Conservation (phyloP, 441 rosid genomes). For the Erodium chrysanthum region DNA sequence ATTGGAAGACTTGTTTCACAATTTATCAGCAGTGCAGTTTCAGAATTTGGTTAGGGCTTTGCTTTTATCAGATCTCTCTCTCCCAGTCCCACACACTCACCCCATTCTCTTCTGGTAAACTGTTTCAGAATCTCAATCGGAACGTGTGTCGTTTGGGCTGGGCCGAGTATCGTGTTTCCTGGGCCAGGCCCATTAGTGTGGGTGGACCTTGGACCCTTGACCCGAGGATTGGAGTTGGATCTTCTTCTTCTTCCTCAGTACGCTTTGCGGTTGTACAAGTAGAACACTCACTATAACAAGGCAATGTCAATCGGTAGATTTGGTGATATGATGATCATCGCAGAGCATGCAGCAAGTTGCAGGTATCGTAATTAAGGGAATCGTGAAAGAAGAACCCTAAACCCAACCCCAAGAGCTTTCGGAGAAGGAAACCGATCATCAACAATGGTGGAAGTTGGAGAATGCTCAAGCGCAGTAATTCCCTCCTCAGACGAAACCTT, state of each 20-base stretch:
- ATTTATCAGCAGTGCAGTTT: not conserved
- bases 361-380: not conserved
- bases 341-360: not conserved
- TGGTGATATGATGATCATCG: not conserved
- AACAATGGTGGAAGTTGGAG: conserved; percentile 35
- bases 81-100: not conserved
- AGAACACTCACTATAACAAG: too few relatives aligned
- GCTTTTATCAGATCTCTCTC: conserved; percentile 2
- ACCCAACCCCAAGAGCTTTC: not conserved
- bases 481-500: conserved; percentile 20
- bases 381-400: conserved; percentile 2
- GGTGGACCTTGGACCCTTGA: not conserved
- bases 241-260: conserved; percentile 6
- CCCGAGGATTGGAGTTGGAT: not conserved
- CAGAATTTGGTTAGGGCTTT: not conserved
- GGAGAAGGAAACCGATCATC: not conserved
- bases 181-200: not conserved
- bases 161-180: too few relatives aligned
- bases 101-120: not conserved
- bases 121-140: not conserved
- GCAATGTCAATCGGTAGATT: too few relatives aligned
- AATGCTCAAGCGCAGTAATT: conserved; percentile 33
- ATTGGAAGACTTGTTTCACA: not conserved
- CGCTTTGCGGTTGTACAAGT: not conserved
- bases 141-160: not conserved